Evolutionary conservation across 1,284 basidiomycete genomes (phyloP), one percentile per base, ranked within the genome.

Genomic region (Athelia psychrophila): DNA sequence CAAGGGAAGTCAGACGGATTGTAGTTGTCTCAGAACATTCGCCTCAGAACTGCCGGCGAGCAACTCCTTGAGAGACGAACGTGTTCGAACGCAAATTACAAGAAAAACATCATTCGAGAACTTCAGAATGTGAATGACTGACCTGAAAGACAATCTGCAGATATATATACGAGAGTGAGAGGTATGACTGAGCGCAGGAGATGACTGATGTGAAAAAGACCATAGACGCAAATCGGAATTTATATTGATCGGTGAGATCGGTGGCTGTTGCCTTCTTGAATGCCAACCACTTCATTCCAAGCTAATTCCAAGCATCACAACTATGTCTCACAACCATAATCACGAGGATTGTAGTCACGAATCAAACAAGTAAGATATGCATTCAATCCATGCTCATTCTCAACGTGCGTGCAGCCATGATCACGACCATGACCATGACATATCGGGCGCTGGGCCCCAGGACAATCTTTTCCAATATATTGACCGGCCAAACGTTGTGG

Each of bases 51-150:
- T 76, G 79, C 84, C 73, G 87, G 86, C 86, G 74, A 75, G 85
- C 78, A 74, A 68, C 70, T 81, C 84, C 79, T 88, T 88, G 62
- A 77, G 74, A 73, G 75, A 72, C 62, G 64, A 68, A 69, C 65
- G 74, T 64, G 68, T 70, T 86, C 87, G 85, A 89, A 88, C 86
- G 87, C 87, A 89, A 89, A 89, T 89, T 89, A 89, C 87, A 74
- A 66, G 69, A 75, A 42, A 64, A 70, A 59, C 85, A 88, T 86
- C 85, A 78, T 72, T n/a, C 20, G 12, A 51, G 48, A n/a, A 44
- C 25, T 16, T 49, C 2, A 15, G 13, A 47, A 32, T 32, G 22
- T n/a, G 33, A 35, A 25, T 5, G 2, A 49, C 35, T 32, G 18
- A 47, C 4, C 32, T 32, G 61, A 62, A 63, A n/a, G n/a, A n/a